Conservation (phyloP, 2,329 filamentous ascomycete genomes). For the Grosmannia huntii region DNA sequence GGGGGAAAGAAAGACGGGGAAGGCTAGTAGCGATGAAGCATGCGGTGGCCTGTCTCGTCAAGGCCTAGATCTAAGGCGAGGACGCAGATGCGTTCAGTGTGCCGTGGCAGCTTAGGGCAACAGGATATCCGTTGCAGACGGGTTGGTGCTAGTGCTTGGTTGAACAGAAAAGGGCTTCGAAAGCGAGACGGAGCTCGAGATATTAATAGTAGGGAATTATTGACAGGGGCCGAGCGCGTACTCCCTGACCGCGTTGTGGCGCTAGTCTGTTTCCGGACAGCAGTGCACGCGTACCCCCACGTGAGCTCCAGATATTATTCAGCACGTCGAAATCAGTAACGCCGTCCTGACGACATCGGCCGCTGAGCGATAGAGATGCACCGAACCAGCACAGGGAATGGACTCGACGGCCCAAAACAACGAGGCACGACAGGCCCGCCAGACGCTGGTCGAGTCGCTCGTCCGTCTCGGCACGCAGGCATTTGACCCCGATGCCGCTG, state of each 20-base stretch:
- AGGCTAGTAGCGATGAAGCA: neutral
- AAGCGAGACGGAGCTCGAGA: neutral
- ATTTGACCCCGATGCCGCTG: constrained; percentile 29
- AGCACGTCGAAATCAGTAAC: neutral
- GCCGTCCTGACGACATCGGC: neutral
- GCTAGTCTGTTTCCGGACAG: neutral
- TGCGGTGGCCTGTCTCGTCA: neutral
- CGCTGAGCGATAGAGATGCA: neutral
- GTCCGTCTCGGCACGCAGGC: constrained; percentile 32
- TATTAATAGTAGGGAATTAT: no score
- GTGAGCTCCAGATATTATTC: neutral
- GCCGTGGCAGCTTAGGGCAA: neutral
- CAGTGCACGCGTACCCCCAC: neutral
- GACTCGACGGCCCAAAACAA: constrained; percentile 1
- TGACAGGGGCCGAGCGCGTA: neutral
- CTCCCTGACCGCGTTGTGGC: neutral
- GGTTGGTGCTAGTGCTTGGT: neutral
- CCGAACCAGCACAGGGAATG: constrained; percentile 2
- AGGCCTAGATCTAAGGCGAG: neutral
- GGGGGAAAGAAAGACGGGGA: neutral
- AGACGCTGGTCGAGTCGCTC: constrained; percentile 20
- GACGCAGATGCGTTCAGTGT: neutral
- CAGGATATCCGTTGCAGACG: neutral
- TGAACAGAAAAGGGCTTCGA: no score
- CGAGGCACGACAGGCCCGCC: neutral